These are phyloP conservation scores for Xylariaceae sp. DNA, from an alignment of 2,329 filamentous ascomycete species.

Conservation along the genomic window DNA sequence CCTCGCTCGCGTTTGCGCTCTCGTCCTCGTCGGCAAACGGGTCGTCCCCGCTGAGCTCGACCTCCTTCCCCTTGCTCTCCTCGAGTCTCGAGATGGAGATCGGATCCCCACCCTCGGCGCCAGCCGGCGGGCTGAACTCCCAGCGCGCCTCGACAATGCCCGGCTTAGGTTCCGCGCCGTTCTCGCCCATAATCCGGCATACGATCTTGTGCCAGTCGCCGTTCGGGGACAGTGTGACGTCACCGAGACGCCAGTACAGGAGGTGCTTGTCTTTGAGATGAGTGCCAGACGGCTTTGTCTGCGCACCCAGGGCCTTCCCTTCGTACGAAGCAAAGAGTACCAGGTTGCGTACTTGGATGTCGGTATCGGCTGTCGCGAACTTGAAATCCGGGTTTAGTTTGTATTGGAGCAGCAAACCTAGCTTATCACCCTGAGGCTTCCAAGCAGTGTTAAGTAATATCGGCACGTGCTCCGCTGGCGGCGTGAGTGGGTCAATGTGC, in stretches of 20 bases:
- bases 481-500: slow-evolving; percentile 53
- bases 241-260: slow-evolving; percentile 74
- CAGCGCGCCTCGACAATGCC: slow-evolving; percentile 78
- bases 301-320: slow-evolving; percentile 57
- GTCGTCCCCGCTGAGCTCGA: slow-evolving; percentile 42
- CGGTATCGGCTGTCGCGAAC: slow-evolving; percentile 29
- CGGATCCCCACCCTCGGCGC: slow-evolving; percentile 11
- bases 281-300: slow-evolving; percentile 72
- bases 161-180: slow-evolving; percentile 60
- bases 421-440: slow-evolving; percentile 77
- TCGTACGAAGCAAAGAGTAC: slow-evolving; percentile 66
- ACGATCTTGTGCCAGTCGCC: slow-evolving; percentile 68
- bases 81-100: slow-evolving; percentile 56
- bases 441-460: slow-evolving; percentile 67
- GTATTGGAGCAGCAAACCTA: slow-evolving; percentile 81
- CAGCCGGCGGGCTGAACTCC: slow-evolving; percentile 46
- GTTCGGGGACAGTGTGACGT: slow-evolving; percentile 58
- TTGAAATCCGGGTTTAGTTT: slow-evolving; percentile 65
- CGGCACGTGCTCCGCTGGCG: slow-evolving; percentile 54
- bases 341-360: slow-evolving; percentile 64
- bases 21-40: slow-evolving; percentile 60
- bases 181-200: slow-evolving; percentile 68
- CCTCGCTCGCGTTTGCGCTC: slow-evolving; percentile 19
- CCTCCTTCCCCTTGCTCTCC: slow-evolving; percentile 45
- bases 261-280: slow-evolving; percentile 70